Evolutionary conservation across 192 early-diverging fungal species (phyloP), one percentile per base, ranked within the genome.

Genomic region (Jimgerdemannia flammicorona): DNA sequence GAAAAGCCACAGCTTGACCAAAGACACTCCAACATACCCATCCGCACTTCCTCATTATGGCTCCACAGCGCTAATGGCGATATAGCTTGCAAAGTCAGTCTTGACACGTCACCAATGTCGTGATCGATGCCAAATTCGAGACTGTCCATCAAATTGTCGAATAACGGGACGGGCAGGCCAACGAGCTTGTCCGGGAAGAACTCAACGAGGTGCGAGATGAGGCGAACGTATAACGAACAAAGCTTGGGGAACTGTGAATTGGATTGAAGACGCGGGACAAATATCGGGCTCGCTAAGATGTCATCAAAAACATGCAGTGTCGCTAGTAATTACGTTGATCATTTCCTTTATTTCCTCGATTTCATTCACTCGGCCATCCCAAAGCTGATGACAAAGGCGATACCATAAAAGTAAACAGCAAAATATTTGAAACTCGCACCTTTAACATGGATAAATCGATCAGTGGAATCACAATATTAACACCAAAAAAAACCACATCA

Each of bases 391-490:
- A 29, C 29, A 29, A 29, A 29, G 29, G 29, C 29, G 29, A 29
- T 29, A 29, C 29, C 29, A 67, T 67, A 2, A 66, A 20, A 17
- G 19, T 18, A 18, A 4, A 20, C 42, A 64, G 19, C 19, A 18
- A 17, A 11, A 18, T 65, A 65, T 65, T 19, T 65, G 64, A 18
- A 65, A 18, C 29, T 74, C 66, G 49, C 74, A 90, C 90, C 84
- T 91, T 82, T 1, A 95, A 79, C 88, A 95, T 91, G 39, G 91
- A 81, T 41, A 87, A 74, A 66, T 90, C 90, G 71, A 95, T 90
- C 74, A 93, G 85, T 4, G 92, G 92, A 40, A 93, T 84, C 3
- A 93, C 74, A 39, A 87, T 84, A 80, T 92, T 87, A 63, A 93
- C 80, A 42, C 91, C 93, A 79, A 84, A 90, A 65, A 92, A 89